Evolutionary conservation across 2,329 filamentous ascomycete species (phyloP), one percentile per base, ranked within the genome.

Genomic region (Grosmannia huntii): DNA sequence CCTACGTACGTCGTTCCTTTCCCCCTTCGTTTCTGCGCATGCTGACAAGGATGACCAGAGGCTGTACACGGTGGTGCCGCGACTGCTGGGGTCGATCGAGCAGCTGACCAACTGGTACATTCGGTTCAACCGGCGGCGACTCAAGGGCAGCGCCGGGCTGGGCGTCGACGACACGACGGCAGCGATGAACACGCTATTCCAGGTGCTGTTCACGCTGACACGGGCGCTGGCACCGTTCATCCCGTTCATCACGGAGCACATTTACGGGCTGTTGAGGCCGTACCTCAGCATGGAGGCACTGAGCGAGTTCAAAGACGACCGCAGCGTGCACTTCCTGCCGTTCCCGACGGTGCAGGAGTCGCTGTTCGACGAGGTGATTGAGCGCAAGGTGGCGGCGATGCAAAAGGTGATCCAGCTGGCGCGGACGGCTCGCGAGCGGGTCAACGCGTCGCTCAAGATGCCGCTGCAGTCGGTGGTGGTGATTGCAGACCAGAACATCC

Each of bases 21-120:
- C n/a, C n/a, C n/a, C n/a, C n/a, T 21, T 14, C 12, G 33, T 36
- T 36, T 10, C 10, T 36, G 10, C 33, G 33, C 33, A 36, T 11
- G 33, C 33, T 36, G 33, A 36, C 65, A 54, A 64, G 51, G n/a
- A 52, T n/a, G 5, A 38, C 28, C 55, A 62, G 59, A 50, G 87
- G 48, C 73, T 91, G 41, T 97, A 96, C 72, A 97, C 91, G 1
- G 92, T 97, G 51, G 90, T 96, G 51, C 91, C 91, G 9, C 81
- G 88, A 62, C 75, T 97, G 60, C 79, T 95, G 21, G 81, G 80
- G 59, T 80, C 95, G 66, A 95, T 96, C 63, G 92, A 96, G 67
- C 90, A 95, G 28, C 59, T 64, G 27, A 64, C 91, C n/a, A 97
- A 97, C 73, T 96, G 91, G 91, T 96, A 96, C 73, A 96, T 96